Percentiles rank a stretch among this genome's conserved stretches.
Conservation (phyloP, 495 filamentous ascomycete genomes). For the Aspergillus indologenus region DNA sequence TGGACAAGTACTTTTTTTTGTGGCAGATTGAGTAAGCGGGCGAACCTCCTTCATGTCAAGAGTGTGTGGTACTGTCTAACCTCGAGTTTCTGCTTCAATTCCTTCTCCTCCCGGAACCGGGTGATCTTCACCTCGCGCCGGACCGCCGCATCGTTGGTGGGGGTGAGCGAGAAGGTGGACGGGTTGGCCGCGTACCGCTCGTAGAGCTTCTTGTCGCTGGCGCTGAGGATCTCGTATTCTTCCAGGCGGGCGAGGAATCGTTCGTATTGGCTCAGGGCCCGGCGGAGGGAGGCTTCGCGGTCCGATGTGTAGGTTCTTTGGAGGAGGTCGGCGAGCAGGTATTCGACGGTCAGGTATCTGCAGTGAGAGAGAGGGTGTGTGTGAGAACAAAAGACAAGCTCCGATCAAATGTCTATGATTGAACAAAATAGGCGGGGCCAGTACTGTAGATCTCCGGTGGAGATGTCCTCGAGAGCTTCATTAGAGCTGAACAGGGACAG, state of each 20-base stretch:
- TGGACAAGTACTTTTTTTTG: conserved; percentile 51
- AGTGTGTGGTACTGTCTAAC: conserved; percentile 31
- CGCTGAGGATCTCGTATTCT: conserved; percentile 69
- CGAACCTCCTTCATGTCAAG: neutral
- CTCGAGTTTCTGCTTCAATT: conserved; percentile 79
- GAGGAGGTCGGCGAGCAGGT: conserved; percentile 65
- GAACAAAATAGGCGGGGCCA: conserved; percentile 26
- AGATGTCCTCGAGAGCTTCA: conserved; percentile 83
- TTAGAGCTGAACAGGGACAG: conserved; percentile 86
- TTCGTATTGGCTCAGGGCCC: conserved; percentile 67
- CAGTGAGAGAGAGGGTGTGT: no score
- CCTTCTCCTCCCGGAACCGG: conserved; percentile 81
- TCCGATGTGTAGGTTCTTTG: conserved; percentile 51
- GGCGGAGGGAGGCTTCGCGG: conserved; percentile 61
- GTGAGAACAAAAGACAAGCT: neutral
- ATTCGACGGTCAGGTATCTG: conserved; percentile 70
- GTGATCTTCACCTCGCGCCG: conserved; percentile 80
- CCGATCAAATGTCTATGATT: conserved; percentile 16
- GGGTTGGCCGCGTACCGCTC: conserved; percentile 65
- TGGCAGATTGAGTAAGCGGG: conserved; percentile 25
- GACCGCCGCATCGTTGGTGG: conserved; percentile 64
- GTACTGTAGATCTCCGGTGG: conserved; percentile 78
- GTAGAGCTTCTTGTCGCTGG: conserved; percentile 66
- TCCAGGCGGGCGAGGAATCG: conserved; percentile 72
- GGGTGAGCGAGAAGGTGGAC: conserved; percentile 64